Percentiles rank a stretch among this genome's conserved stretches.
phyloP scores from a whole-genome alignment of 768 basidiomycete species.

The Butyriboletus loyo region DNA sequence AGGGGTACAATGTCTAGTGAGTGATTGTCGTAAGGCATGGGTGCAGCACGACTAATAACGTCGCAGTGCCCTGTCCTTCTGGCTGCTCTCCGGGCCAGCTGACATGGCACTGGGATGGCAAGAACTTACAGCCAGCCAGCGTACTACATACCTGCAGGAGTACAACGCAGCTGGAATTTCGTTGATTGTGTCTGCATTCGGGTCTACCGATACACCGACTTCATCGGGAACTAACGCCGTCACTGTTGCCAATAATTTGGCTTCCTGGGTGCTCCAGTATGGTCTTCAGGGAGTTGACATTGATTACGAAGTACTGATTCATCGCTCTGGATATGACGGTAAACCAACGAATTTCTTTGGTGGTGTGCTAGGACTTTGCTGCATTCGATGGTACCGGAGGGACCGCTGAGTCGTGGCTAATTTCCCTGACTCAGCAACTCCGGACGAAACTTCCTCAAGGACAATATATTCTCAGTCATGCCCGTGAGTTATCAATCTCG shows the following conservation, averaged over 20 bases:
- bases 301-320: constrained; percentile 42
- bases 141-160: constrained; percentile 42
- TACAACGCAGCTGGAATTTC: constrained; percentile 56
- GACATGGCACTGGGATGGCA: constrained; percentile 48
- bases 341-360: background rate
- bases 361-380: constrained; percentile 50
- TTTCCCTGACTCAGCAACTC: constrained; percentile 30
- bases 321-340: background rate
- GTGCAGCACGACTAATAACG: background rate
- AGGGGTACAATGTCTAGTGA: constrained; percentile 37
- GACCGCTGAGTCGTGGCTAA: constrained; percentile 46
- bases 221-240: constrained; percentile 37
- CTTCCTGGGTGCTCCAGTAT: constrained; percentile 44
- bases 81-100: constrained; percentile 37
- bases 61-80: constrained; percentile 39
- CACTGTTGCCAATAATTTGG: constrained; percentile 39
- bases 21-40: background rate
- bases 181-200: constrained; percentile 54
- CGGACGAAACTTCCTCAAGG: constrained; percentile 31
- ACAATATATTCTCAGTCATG: constrained; percentile 34
- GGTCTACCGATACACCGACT: constrained; percentile 40
- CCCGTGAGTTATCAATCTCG: constrained; percentile 24
- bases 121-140: constrained; percentile 33
- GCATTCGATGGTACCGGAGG: constrained; percentile 43
- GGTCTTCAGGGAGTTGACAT: constrained; percentile 50